phyloP scores from a whole-genome alignment of 345 rosid species.

The Durio zibethinus region DNA sequence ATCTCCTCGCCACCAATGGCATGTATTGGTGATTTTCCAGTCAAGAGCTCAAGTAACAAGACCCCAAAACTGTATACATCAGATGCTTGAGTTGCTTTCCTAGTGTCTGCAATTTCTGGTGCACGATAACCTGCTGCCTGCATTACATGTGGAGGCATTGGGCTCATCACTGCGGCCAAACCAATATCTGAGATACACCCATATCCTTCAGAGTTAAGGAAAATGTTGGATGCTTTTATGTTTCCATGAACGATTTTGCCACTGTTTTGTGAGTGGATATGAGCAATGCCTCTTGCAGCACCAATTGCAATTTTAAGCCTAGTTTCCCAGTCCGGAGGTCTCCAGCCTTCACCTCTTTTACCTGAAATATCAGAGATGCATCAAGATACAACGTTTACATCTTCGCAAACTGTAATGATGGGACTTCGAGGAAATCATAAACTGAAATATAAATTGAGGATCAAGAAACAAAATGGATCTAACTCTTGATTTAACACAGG shows the following conservation, averaged over 20 bases:
- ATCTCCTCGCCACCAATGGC: constrained; percentile 57
- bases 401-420: not conserved
- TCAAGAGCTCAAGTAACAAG: constrained; percentile 78
- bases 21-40: constrained; percentile 71
- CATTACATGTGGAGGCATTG: constrained; percentile 46
- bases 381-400: not conserved
- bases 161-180: constrained; percentile 64
- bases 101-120: constrained; percentile 79
- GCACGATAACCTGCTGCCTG: constrained; percentile 84
- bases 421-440: not conserved
- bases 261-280: constrained; percentile 56
- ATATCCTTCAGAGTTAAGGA: constrained; percentile 53
- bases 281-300: constrained; percentile 76
- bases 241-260: constrained; percentile 91
- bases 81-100: constrained; percentile 68
- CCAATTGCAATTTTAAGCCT: constrained; percentile 74
- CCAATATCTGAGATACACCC: constrained; percentile 81
- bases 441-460: not conserved
- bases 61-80: constrained; percentile 92
- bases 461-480: not conserved
- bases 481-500: not conserved
- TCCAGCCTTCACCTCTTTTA: constrained; percentile 45
- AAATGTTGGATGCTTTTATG: constrained; percentile 78
- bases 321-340: constrained; percentile 73
- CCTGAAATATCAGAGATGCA: constrained; percentile 39